Conservation (phyloP, 345 rosid species). For the Alliaria petiolata region DNA sequence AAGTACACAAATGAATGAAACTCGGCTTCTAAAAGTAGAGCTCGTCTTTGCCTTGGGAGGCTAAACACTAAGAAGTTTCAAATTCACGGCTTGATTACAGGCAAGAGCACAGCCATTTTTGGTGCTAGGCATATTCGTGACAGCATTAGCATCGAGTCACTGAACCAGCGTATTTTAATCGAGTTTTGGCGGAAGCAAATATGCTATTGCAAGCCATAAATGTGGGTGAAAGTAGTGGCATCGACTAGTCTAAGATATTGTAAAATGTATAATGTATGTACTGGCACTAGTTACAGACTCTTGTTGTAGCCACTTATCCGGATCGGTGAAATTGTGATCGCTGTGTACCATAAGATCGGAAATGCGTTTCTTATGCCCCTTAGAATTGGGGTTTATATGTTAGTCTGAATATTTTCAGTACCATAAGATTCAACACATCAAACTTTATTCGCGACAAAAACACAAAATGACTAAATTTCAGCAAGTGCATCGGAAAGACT, state of each 20-base stretch:
- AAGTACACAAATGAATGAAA: neutral
- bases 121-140: conserved; percentile 85
- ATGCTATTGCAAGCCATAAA: neutral
- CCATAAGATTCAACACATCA: neutral
- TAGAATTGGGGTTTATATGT: neutral
- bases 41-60: neutral
- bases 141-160: conserved; percentile 89
- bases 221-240: neutral
- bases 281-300: conserved; percentile 2
- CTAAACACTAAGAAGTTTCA: too few species aligned
- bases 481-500: too few species aligned
- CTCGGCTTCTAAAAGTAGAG: neutral
- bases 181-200: neutral
- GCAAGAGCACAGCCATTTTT: conserved; percentile 97
- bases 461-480: neutral
- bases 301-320: neutral
- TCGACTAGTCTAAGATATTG: neutral
- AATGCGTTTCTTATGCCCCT: neutral
- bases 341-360: neutral
- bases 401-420: neutral
- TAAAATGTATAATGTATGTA: conserved; percentile 15
- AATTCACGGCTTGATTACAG: conserved; percentile 44
- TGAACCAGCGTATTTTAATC: conserved; percentile 10
- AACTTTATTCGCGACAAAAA: neutral
- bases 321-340: neutral